phyloP scores from a whole-genome alignment of 768 basidiomycete genomes.

The Lactarius trivialis region DNA sequence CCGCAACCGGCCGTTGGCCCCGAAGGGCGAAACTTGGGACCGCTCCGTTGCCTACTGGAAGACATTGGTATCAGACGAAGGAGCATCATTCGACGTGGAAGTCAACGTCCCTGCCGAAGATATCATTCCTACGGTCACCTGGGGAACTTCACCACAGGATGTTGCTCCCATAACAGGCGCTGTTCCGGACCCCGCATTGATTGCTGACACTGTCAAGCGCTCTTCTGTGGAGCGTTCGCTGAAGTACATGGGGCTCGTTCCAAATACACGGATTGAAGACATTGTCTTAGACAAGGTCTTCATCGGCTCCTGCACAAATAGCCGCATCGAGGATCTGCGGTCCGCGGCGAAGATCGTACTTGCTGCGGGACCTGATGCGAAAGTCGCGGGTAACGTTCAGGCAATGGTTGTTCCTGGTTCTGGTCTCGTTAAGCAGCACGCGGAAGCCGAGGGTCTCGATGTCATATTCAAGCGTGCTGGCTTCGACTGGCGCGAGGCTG shows the following conservation, averaged over 20 bases:
- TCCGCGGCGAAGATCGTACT: constrained; percentile 52
- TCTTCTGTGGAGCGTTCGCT: constrained; percentile 46
- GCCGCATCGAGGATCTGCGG: constrained; percentile 59
- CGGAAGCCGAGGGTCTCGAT: constrained; percentile 58
- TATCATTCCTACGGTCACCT: constrained; percentile 57
- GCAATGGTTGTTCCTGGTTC: constrained; percentile 68
- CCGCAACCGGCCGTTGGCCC: constrained; percentile 50
- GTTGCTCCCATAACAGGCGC: constrained; percentile 50
- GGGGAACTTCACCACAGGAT: constrained; percentile 63
- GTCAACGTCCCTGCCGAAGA: constrained; percentile 54
- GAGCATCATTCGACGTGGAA: constrained; percentile 52
- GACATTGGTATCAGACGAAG: constrained; percentile 48
- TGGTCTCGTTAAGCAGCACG: constrained; percentile 58
- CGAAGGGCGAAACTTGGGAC: constrained; percentile 55
- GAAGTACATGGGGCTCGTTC: constrained; percentile 54
- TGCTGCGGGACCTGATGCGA: constrained; percentile 43
- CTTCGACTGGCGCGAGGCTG: constrained; percentile 65
- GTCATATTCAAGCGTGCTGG: constrained; percentile 57
- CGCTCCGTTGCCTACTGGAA: constrained; percentile 54
- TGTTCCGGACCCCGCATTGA: constrained; percentile 46
- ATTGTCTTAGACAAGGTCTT: constrained; percentile 60
- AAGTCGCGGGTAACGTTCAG: constrained; percentile 45
- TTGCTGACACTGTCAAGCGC: constrained; percentile 40
- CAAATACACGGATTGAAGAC: constrained; percentile 49
- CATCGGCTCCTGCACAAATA: constrained; percentile 64